Base-by-base conservation (phyloP, 805 yeast genomes). In the Hanseniaspora jakobsenii region DNA sequence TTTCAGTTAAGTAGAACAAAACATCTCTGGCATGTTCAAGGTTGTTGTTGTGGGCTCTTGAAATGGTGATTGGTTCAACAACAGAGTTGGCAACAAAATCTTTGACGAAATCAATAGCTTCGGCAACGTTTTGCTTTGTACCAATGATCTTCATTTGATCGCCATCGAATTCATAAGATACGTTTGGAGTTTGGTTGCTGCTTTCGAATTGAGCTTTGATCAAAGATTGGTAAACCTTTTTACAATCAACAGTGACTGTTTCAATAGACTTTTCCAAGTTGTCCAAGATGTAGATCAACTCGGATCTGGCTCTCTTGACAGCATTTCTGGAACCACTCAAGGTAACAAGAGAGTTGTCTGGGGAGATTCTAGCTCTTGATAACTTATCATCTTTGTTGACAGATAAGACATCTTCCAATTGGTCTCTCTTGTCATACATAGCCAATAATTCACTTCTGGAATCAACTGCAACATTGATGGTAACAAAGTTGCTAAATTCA, bases 41-140 rank as follows among this genome's bases (percentile, higher is more conserved):
- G 56, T 83, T 75, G 51, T 81, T 83, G 55, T 85, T 82, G 60
- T 91, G 96, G 24, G 97, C 94, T 61, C 74, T 79, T 9, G 93
- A 77, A 60, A 91, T 78, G 55, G 86, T 94, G 56, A 91, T 69
- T 28, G 75, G 64, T 51, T 78, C 85, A 32, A 78, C 73, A 47
- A 70, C 66, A 57, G 70, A 75, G 45, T 73, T 69, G 38, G 76
- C 66, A 27, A 91, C 73, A 32, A 75, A 66, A 38, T 68, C 58
- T 59, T 77, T 72, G 13, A 89, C 83, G 48, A 63, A 65, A 23
- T 66, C 67, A 49, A 79, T 66, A 16, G 96, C 96, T 14, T 65
- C 63, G 10, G 68, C 54, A 40, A 87, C 71, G 44, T 73, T 69
- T 12, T 62, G 52, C n/a, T 69, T 66, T 44, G 76, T 77, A 53